Conservation (phyloP, 345 rosid species). For the Psidium friedrichsthalianum region DNA sequence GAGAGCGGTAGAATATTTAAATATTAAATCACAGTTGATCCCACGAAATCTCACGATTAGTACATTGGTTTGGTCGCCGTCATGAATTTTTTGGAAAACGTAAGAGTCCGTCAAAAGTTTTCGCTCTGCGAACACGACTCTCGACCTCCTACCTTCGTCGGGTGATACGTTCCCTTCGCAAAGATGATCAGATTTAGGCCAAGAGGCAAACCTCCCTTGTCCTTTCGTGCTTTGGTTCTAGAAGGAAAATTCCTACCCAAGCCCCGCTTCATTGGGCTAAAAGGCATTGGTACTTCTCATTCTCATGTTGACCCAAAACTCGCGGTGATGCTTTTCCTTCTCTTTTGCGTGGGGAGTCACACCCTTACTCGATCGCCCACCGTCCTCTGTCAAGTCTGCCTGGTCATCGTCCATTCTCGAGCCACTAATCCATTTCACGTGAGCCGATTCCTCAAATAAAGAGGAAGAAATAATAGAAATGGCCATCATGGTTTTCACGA, state of each 20-base stretch:
- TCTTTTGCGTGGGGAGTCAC: background rate
- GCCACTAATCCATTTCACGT: fast-evolving
- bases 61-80: background rate
- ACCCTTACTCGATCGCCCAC: too few species aligned
- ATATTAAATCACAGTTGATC: too few species aligned
- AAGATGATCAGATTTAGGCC: background rate
- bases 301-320: background rate
- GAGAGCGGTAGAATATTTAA: too few species aligned
- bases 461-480: background rate
- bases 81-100: background rate
- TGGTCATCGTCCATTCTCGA: background rate
- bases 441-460: background rate
- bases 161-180: background rate
- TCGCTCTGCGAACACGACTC: background rate
- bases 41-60: background rate
- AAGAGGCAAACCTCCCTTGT: background rate
- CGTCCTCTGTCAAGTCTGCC: background rate
- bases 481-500: background rate
- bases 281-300: background rate
- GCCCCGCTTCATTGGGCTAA: background rate
- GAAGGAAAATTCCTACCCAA: background rate
- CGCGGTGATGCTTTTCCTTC: background rate
- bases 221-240: background rate
- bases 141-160: background rate
- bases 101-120: background rate